Evolutionary conservation across 805 yeast species (phyloP), one percentile per base, ranked within the genome.

Genomic region (Barnettozyma californica): DNA sequence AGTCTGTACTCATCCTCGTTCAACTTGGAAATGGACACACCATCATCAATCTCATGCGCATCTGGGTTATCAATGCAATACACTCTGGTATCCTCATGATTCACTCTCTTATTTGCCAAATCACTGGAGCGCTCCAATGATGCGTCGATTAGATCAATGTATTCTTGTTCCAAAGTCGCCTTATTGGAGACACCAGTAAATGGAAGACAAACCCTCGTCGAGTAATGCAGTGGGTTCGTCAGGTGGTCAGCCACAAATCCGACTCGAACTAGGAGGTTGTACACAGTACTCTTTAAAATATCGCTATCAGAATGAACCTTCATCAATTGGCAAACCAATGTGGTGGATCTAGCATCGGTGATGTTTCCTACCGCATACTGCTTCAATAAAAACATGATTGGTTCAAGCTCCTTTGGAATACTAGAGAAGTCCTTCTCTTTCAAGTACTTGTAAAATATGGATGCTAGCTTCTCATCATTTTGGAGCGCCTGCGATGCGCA

Each of bases 11-110:
- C 61, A 1, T 62, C 54, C 1, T 59, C 56, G 4, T 54, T 53
- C 3, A 60, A 45, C 4, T 51, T 53, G 40, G 69, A 69, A 18
- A 92, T 69, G 1, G 96, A 80, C 25, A 92, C 73, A 42, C 97
- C 99, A 66, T 92, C 99, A 65, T 92, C 99, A 50, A 94, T 85
- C 64, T 94, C 98, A 55, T 84, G 84, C 0, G 98, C 96, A 38
- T 74, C 74, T 4, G 71, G 78, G 3, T 84, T 74, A 66, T 94
- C 99, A 50, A 92, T 88, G 66, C 97, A 90, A 62, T 81, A 92
- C 1, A 90, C 81, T 0, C 78, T 75, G 11, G 75, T 59, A 41
- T 73, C 66, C 0, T 66, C 65, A 53, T 73, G 77, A 25, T 72
- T 71, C n/a, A 54, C 54, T 55, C 84, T 67, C 20, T 62, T 42